Conservation (phyloP, 106 monocot genomes). For the Amphibolis antarctica region DNA sequence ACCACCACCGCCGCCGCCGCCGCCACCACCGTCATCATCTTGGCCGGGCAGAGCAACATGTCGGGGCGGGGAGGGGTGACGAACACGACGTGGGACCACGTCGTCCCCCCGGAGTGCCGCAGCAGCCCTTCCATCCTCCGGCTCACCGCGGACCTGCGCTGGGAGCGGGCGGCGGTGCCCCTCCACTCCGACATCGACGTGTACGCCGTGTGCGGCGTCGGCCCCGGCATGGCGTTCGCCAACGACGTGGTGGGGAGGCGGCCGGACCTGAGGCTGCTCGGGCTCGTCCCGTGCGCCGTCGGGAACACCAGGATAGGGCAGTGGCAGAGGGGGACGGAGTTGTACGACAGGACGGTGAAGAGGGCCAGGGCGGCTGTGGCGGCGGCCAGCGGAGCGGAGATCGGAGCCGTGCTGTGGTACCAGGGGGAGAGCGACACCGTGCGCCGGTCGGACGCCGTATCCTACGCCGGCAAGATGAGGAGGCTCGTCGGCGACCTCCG, state of each 20-base stretch:
- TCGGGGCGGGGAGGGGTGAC: conserved; percentile 18
- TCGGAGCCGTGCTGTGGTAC: conserved; percentile 25
- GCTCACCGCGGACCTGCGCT: not conserved
- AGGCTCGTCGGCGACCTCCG: conserved; percentile 32
- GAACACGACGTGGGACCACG: conserved; percentile 7
- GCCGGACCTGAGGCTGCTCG: not conserved
- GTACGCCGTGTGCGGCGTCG: conserved; percentile 13
- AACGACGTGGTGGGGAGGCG: conserved; percentile 1
- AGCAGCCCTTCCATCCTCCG: conserved; percentile 13
- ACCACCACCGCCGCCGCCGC: too few relatives aligned
- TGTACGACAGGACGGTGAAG: conserved; percentile 6
- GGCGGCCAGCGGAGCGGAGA: not conserved
- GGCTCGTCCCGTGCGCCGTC: conserved; percentile 22
- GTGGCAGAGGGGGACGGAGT: conserved; percentile 9
- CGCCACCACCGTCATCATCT: conserved; percentile 8
- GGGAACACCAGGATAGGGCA: conserved; percentile 11
- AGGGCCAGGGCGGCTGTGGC: conserved; percentile 10
- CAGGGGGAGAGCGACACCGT: conserved; percentile 73
- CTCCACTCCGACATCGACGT: conserved; percentile 26
- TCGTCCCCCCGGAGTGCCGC: conserved; percentile 12
- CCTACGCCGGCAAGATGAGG: conserved; percentile 35
- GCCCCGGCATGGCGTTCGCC: conserved; percentile 27
- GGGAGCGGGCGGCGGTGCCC: conserved; percentile 16
- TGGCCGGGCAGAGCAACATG: conserved; percentile 31
- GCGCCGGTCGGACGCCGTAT: conserved; percentile 14